Percentiles rank a stretch among this genome's conserved stretches.
Conservation (phyloP, 805 yeast species). For the Ogataea trehalophila region DNA sequence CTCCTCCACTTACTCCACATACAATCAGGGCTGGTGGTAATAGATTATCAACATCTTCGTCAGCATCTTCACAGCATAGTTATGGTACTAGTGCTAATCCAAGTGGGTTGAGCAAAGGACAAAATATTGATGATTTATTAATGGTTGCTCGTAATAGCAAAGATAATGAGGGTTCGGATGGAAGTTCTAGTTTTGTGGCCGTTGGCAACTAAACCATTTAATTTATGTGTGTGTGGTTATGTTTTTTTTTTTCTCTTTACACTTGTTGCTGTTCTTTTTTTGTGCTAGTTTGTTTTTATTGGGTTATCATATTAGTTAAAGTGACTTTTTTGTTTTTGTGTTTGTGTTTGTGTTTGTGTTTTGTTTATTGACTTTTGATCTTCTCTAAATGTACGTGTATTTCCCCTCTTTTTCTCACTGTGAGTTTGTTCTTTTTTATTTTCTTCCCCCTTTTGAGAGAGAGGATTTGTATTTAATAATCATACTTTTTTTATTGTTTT, state of each 20-base stretch:
- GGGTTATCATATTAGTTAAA: too few species aligned
- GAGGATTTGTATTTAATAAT: too few species aligned
- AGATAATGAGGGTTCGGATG: constrained; percentile 21
- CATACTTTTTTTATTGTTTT: too few species aligned
- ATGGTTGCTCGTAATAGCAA: constrained; percentile 6
- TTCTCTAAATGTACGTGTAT: too few species aligned
- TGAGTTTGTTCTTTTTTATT: too few species aligned
- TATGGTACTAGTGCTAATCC: background rate
- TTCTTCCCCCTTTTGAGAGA: too few species aligned
- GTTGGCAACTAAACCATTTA: constrained; percentile 18
- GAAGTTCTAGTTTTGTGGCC: constrained; percentile 27
- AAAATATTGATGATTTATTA: constrained; percentile 17
- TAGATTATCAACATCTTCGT: background rate
- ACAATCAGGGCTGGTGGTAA: background rate
- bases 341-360: too few species aligned
- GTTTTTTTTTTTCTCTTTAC: too few species aligned
- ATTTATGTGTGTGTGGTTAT: too few species aligned
- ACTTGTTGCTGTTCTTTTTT: background rate
- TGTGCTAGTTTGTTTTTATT: background rate
- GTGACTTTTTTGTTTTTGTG: too few species aligned
- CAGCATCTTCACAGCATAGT: background rate
- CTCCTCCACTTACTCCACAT: background rate
- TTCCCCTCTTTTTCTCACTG: too few species aligned
- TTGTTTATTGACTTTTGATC: too few species aligned
- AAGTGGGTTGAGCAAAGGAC: background rate